Base-by-base conservation (phyloP, 2,329 filamentous ascomycete genomes). In the Fusarium transvaalense region DNA sequence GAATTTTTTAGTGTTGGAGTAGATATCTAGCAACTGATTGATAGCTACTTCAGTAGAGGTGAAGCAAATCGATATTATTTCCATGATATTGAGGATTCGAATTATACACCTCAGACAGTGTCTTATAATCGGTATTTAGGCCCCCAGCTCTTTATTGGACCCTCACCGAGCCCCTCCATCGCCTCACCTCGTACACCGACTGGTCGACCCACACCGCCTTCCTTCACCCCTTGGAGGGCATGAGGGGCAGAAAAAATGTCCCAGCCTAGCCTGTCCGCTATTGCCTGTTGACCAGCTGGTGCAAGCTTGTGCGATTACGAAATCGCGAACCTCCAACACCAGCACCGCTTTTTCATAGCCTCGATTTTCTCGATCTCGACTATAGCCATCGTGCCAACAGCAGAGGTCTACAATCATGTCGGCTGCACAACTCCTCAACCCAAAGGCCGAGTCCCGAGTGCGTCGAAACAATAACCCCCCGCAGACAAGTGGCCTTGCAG, bases 371-470 rank as follows among this genome's bases (percentile, higher is more conserved):
- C 38, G 61, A 64, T 62, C 66, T 70, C 72, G 63, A 73, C 69
- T 51, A 71, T 68, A 70, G 57, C 39, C 53, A 38, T 65, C 56
- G 57, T 67, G 64, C 45, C 56, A 60, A 62, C 52, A 50, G 53
- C 48, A 50, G 56, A 66, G 56, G 68, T 66, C 57, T 66, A 56
- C 62, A 74, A 79, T 66, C 53, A 98, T 98, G 96, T 98, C 94
- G 83, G 96, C 96, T 75, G 94, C 96, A 78, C 95, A 98, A 85
- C 90, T 99, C 77, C 91, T 99, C 72, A 99, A 99, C 83, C 96
- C 96, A 67, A 99, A 99, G 86, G 96, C 96, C 77, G 96, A 99
- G 85, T 97, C 94, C 76, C 91, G 96, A 83, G 94, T 97, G 86
- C 76, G 92, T 84, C 66, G 71, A 62, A 46, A 41, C n/a, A 38